These are phyloP conservation scores for Ascocoryne sarcoides DNA, from an alignment of 2,329 filamentous ascomycete genomes.

Conservation along the genomic window DNA sequence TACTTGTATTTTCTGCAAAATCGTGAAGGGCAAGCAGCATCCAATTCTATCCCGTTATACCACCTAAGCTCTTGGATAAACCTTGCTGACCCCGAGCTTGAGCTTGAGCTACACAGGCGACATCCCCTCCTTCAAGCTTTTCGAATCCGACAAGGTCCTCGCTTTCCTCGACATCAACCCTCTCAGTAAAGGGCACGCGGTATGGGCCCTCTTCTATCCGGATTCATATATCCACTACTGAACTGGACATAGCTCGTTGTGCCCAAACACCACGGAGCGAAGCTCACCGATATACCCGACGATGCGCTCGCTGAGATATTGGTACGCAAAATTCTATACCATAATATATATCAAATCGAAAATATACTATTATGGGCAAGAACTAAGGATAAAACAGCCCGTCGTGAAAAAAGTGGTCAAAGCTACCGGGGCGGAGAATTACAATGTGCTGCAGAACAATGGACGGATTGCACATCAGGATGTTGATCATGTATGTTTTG, in stretches of 20 bases:
- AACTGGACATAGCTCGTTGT: constrained; percentile 62
- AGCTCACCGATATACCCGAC: constrained; percentile 88
- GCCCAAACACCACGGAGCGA: constrained; percentile 87
- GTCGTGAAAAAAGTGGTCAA: constrained; percentile 79
- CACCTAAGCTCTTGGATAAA: no score
- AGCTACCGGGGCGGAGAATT: constrained; percentile 69
- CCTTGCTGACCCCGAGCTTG: background rate
- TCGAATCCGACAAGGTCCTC: constrained; percentile 85
- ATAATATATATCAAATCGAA: no score
- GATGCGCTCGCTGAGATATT: constrained; percentile 76
- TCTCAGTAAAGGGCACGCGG: constrained; percentile 78
- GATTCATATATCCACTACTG: background rate
- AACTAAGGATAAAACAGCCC: constrained; percentile 39
- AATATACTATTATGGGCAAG: background rate
- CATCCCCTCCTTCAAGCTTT: constrained; percentile 93
- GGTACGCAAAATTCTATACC: constrained; percentile 38
- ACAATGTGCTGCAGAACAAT: constrained; percentile 96
- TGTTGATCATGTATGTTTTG: constrained; percentile 70
- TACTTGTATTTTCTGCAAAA: constrained; percentile 94
- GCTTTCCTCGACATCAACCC: constrained; percentile 97
- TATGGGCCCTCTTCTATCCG: constrained; percentile 37
- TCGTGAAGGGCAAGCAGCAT: constrained; percentile 67
- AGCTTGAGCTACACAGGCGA: constrained; percentile 56
- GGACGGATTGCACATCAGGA: constrained; percentile 83
- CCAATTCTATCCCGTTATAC: constrained; percentile 13